Base-by-base conservation (phyloP, 768 basidiomycete species). In the Tremella fuciformis region DNA sequence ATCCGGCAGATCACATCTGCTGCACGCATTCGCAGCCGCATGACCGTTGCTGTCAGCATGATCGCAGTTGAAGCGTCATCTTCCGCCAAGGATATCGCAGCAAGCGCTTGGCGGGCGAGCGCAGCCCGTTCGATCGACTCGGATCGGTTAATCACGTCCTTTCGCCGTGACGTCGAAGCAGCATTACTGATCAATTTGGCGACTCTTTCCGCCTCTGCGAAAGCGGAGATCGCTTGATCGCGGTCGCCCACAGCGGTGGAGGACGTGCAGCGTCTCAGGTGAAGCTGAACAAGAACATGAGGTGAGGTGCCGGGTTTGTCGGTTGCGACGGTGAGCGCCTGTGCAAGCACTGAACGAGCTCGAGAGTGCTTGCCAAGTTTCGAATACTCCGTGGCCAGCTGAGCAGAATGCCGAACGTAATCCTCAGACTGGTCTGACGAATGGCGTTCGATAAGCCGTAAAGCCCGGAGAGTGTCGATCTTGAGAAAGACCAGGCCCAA, bases 11-110 rank as follows among this genome's bases (percentile, higher is more conserved):
- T 72, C 0, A 83, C 82, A 19, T 89, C 89, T 13, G 85, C 77
- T 2, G 90, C 89, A 24, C 88, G 84, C 70, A 88, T 88, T 85
- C 86, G 90, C 1, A 92, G 77, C 16, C 89, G 84, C 50, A 91
- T 80, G 0, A 87, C 83, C 62, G 88, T 87, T 13, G 88, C 78
- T 61, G 86, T 78, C 18, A 82, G 82, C 46, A 82, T 79, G 15
- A 90, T 68, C 1, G 85, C 82, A 3, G 80, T 77, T 0, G 82
- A 78, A 0, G 83, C 77, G 48, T 91, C 84, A 46, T 86, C 91
- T 79, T 82, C 82, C 16, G 83, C 80, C 58, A 83, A 80, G 56
- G 89, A 86, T 18, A 97, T 84, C 1, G 83, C 77, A 1, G 86
- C 84, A 69, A 85, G 86, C 0, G 86, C 84, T 42, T 82, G 79